Conservation (phyloP, 225 moss, liverwort and hornwort species). For the Climacium dendroides region DNA sequence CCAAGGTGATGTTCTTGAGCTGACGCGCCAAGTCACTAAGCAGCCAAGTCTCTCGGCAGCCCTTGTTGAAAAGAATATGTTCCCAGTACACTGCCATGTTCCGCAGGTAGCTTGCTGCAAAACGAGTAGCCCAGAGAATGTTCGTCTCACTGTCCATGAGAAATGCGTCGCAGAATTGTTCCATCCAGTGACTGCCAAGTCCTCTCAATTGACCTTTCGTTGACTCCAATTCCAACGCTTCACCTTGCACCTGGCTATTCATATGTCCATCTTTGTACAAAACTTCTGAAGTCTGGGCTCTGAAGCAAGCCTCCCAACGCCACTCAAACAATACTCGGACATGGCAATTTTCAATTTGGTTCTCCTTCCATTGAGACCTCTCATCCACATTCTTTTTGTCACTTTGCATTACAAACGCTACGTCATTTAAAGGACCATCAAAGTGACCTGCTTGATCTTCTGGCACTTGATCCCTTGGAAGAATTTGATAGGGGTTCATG, state of each 20-base stretch:
- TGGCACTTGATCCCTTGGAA: neutral
- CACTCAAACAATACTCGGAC: slow-evolving; percentile 14
- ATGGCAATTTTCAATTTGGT: neutral
- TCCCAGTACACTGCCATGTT: slow-evolving; percentile 36
- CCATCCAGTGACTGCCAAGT: slow-evolving; percentile 20
- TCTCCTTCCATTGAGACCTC: neutral
- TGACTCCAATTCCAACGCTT: neutral
- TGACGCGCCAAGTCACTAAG: slow-evolving; percentile 15
- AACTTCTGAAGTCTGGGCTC: neutral
- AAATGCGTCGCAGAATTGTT: slow-evolving; percentile 22
- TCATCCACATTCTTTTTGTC: neutral
- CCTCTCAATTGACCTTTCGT: neutral
- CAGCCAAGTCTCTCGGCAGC: slow-evolving; percentile 9
- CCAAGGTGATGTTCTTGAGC: slow-evolving; percentile 22
- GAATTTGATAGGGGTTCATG: slow-evolving; percentile 21
- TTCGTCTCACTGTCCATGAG: slow-evolving; percentile 9
- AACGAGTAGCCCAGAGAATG: slow-evolving; percentile 32
- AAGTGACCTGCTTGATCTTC: neutral
- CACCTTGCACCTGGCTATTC: neutral
- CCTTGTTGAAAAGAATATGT: slow-evolving; percentile 8
- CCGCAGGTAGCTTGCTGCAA: slow-evolving; percentile 41
- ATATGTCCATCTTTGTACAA: neutral
- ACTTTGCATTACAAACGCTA: neutral
- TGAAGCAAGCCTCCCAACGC: slow-evolving; percentile 33
- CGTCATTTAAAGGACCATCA: neutral